Conservation (phyloP, 192 early-diverging fungal genomes). For the Globomyces pollinis-pini region DNA sequence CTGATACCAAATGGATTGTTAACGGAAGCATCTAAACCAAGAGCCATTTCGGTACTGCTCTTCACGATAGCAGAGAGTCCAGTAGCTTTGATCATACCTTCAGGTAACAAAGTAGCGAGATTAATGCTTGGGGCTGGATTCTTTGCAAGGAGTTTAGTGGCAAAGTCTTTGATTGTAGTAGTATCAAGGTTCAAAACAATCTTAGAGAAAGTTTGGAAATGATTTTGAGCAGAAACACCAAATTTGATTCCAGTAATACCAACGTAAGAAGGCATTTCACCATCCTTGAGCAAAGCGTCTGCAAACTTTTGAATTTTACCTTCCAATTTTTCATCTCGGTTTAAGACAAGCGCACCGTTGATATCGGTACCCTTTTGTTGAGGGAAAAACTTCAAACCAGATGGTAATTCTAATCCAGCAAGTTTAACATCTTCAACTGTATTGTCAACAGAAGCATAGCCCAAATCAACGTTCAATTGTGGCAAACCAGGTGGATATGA, state of each 20-base stretch:
- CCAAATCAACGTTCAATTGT: slow-evolving; percentile 15
- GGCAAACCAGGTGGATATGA: slow-evolving; percentile 15
- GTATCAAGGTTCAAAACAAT: slow-evolving; percentile 22
- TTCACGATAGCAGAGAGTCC: slow-evolving; percentile 19
- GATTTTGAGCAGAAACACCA: slow-evolving; percentile 17
- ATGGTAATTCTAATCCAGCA: background rate
- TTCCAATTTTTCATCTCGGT: background rate
- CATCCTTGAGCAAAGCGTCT: slow-evolving; percentile 10
- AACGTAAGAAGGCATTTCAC: slow-evolving; percentile 12
- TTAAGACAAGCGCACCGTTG: background rate
- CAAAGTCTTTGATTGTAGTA: slow-evolving; percentile 5
- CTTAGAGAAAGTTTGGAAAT: slow-evolving; percentile 36
- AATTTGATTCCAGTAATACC: slow-evolving; percentile 30
- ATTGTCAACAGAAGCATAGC: background rate
- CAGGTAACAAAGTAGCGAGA: slow-evolving; percentile 18
- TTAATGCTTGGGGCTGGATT: slow-evolving; percentile 2
- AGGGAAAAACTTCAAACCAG: background rate
- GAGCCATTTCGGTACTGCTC: no score
- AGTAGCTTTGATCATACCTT: slow-evolving; percentile 23
- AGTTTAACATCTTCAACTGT: background rate
- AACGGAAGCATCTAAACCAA: no score
- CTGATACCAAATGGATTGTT: no score
- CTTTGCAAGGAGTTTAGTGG: background rate
- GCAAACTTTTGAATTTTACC: slow-evolving; percentile 24
- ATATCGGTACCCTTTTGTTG: background rate